These are phyloP conservation scores for Plasmodium gonderi DNA, from an alignment of 169 alveolate genomes.

Conservation along the genomic window DNA sequence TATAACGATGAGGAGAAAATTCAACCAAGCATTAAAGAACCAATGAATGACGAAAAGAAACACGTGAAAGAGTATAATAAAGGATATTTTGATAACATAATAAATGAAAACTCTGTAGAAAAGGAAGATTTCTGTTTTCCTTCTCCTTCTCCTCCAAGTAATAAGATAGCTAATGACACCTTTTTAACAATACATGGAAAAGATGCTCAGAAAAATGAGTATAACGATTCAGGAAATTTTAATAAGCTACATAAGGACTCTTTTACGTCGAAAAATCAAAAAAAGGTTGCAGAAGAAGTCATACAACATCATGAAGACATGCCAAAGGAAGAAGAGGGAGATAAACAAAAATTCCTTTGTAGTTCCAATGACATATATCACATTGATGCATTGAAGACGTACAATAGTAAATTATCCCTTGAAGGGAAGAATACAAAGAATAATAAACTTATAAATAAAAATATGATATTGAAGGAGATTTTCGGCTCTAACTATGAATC, in stretches of 20 bases:
- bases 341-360: constrained; percentile 2
- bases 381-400: constrained; percentile 32
- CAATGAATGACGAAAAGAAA: neutral
- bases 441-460: constrained; percentile 64
- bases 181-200: neutral
- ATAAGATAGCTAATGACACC: neutral
- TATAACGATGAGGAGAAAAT: neutral
- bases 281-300: neutral
- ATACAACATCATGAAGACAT: neutral
- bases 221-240: neutral
- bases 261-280: neutral
- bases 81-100: constrained; percentile 7
- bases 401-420: constrained; percentile 49
- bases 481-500: constrained; percentile 75
- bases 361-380: constrained; percentile 63
- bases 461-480: constrained; percentile 69
- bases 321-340: constrained; percentile 5
- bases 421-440: constrained; percentile 4
- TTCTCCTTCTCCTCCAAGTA: neutral
- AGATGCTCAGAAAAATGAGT: neutral
- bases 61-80: neutral
- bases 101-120: neutral
- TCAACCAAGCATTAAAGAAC: too few species aligned
- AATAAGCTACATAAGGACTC: constrained; percentile 6
- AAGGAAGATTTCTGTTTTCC: neutral